Conservation (phyloP, 768 basidiomycete species). For the Suillus bovinus region DNA sequence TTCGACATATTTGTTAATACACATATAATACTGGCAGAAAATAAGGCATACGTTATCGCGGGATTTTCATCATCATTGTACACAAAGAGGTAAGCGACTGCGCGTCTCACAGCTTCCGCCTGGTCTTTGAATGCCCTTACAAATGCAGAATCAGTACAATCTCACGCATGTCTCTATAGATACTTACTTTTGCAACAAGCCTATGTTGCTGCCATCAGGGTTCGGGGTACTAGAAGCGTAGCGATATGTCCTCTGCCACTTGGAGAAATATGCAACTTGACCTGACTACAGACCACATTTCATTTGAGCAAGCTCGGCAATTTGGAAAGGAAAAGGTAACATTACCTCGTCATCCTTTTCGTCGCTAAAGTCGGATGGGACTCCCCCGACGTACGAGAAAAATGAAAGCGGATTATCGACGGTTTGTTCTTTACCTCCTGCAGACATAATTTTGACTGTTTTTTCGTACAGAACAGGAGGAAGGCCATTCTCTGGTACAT, state of each 20-base stretch:
- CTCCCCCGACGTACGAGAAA: slow-evolving; percentile 15
- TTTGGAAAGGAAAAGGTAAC: neutral
- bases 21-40: neutral
- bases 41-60: slow-evolving; percentile 13
- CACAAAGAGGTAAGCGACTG: slow-evolving; percentile 22
- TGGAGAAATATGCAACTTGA: slow-evolving; percentile 18
- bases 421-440: slow-evolving; percentile 6
- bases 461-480: slow-evolving; percentile 22
- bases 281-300: slow-evolving; percentile 9
- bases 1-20: slow-evolving; percentile 2
- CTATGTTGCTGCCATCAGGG: slow-evolving; percentile 16
- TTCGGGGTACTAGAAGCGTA: slow-evolving; percentile 16
- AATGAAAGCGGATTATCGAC: slow-evolving; percentile 23
- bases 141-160: neutral
- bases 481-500: slow-evolving; percentile 19
- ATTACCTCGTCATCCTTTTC: slow-evolving; percentile 8
- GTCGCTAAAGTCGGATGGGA: slow-evolving; percentile 24
- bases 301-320: neutral
- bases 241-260: slow-evolving; percentile 23
- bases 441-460: slow-evolving; percentile 11
- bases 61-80: slow-evolving; percentile 18
- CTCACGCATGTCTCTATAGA: neutral
- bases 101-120: slow-evolving; percentile 16
- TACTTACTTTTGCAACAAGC: slow-evolving; percentile 18
- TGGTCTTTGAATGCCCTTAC: slow-evolving; percentile 19